phyloP scores from a whole-genome alignment of 768 basidiomycete species.

The Tulasnella calospora region DNA sequence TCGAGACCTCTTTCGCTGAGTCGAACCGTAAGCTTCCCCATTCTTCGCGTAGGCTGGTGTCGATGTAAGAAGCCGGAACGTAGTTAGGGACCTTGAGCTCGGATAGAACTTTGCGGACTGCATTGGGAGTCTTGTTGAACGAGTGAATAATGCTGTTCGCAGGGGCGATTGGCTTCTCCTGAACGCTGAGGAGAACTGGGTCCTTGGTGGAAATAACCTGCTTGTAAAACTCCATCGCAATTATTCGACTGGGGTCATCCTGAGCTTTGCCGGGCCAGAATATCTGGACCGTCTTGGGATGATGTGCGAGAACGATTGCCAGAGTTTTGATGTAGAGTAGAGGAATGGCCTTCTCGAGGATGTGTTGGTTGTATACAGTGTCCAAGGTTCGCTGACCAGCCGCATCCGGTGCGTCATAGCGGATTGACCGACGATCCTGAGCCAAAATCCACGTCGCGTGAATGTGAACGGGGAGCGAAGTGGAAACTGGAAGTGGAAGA shows the following conservation, averaged over 20 bases:
- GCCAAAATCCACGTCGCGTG: no score
- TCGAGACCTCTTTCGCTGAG: not conserved
- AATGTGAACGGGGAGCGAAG: no score
- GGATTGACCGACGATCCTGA: no score
- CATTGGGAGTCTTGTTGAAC: not conserved
- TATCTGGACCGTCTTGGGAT: not conserved
- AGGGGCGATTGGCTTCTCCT: not conserved
- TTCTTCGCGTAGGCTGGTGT: not conserved
- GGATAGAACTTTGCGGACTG: not conserved
- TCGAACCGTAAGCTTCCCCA: not conserved
- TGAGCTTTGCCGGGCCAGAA: constrained; percentile 16
- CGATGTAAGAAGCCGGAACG: not conserved
- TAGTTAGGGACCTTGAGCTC: not conserved
- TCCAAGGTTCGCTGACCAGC: not conserved
- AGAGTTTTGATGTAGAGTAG: not conserved
- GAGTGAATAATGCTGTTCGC: not conserved
- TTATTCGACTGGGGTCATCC: not conserved
- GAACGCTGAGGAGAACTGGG: not conserved
- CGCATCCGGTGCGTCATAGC: no score
- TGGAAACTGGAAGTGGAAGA: constrained; percentile 1
- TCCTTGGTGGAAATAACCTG: not conserved
- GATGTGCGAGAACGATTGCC: not conserved
- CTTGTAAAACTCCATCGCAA: not conserved
- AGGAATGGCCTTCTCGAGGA: not conserved
- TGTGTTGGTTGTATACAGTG: not conserved